Conservation (phyloP, 495 filamentous ascomycete genomes). For the Eremomyces bilateralis region DNA sequence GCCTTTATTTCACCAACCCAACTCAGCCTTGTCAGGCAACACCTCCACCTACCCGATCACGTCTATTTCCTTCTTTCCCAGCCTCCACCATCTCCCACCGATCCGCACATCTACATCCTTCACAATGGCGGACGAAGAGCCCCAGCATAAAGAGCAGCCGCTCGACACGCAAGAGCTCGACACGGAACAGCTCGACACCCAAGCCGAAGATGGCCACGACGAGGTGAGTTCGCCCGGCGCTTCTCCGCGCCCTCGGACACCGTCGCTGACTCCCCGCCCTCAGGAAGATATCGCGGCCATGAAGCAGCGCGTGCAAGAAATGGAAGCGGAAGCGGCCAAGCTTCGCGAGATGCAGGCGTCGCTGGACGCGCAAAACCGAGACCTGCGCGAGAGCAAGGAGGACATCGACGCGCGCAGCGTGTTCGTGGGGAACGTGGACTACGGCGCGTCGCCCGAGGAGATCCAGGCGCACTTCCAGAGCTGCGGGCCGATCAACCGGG, state of each 20-base stretch:
- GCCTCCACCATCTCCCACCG: not conserved
- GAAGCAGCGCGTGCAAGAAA: conserved; percentile 95
- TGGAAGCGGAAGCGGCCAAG: conserved; percentile 96
- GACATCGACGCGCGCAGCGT: conserved; percentile 90
- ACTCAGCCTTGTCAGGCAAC: no score
- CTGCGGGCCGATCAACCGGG: conserved; percentile 92
- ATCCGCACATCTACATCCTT: not conserved
- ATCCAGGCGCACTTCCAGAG: conserved; percentile 98
- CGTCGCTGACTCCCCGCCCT: not conserved
- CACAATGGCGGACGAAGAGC: conserved; percentile 9
- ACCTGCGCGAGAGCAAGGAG: conserved; percentile 77
- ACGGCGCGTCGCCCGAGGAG: conserved; percentile 92
- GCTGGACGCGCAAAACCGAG: conserved; percentile 64
- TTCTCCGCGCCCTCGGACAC: not conserved
- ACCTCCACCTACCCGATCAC: no score
- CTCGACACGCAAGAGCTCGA: conserved; percentile 3
- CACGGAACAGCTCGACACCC: conserved; percentile 12
- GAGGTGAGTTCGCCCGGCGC: conserved; percentile 8
- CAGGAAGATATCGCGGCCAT: conserved; percentile 93
- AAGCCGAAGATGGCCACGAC: conserved; percentile 14
- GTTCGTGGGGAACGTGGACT: conserved; percentile 98
- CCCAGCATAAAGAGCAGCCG: not conserved
- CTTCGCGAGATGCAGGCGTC: conserved; percentile 88
- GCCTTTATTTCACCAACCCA: no score
- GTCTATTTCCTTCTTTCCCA: no score